These are phyloP conservation scores for Penicillium robsamsonii DNA, from an alignment of 495 filamentous ascomycete genomes.

Conservation along the genomic window DNA sequence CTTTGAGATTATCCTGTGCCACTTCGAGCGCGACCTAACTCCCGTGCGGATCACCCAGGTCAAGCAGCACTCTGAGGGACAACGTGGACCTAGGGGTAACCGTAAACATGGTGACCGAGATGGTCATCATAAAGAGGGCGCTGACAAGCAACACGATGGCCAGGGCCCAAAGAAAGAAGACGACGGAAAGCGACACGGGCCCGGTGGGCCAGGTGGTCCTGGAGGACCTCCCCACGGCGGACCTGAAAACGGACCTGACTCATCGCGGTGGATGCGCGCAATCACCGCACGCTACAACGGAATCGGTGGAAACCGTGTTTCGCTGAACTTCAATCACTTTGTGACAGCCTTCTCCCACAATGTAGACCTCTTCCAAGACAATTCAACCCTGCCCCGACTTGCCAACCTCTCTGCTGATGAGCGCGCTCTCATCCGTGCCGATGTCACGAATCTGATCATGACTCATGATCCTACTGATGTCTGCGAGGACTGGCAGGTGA, in stretches of 20 bases:
- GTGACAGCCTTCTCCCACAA: slow-evolving; percentile 57
- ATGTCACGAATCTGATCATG: slow-evolving; percentile 41
- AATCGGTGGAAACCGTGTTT: slow-evolving; percentile 52
- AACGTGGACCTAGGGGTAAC: too few species aligned
- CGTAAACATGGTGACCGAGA: not conserved
- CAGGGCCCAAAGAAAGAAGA: slow-evolving; percentile 6
- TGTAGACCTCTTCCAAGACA: slow-evolving; percentile 48
- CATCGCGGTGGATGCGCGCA: slow-evolving; percentile 34
- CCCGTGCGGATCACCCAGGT: slow-evolving; percentile 29
- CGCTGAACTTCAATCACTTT: slow-evolving; percentile 60
- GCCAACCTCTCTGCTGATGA: slow-evolving; percentile 31
- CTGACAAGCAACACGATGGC: not conserved
- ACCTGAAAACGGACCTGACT: slow-evolving; percentile 3
- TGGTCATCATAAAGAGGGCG: not conserved
- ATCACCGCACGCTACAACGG: slow-evolving; percentile 57
- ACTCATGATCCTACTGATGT: slow-evolving; percentile 18
- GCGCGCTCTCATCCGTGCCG: slow-evolving; percentile 40
- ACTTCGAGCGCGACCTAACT: slow-evolving; percentile 49
- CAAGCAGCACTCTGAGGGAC: slow-evolving; percentile 8
- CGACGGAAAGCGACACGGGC: slow-evolving; percentile 15
- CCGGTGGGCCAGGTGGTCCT: not conserved
- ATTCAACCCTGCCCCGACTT: slow-evolving; percentile 47
- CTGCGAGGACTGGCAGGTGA: slow-evolving; percentile 56
- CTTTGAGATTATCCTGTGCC: slow-evolving; percentile 68
- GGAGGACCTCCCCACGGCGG: slow-evolving; percentile 2